phyloP scores from a whole-genome alignment of 2,329 filamentous ascomycete species.

The Cordyceps tenuipes region DNA sequence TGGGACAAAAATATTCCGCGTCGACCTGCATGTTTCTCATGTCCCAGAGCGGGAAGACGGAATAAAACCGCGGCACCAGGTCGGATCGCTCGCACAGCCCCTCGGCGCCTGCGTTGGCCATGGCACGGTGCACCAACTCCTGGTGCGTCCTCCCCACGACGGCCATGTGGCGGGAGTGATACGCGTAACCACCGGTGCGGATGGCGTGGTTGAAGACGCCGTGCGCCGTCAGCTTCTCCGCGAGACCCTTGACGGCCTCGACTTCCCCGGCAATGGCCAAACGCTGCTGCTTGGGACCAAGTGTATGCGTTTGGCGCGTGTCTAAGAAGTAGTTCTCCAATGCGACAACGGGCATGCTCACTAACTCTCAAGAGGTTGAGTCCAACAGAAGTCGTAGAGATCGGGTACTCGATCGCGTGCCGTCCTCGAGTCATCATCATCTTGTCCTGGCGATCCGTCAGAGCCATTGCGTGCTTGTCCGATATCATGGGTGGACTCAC shows the following conservation, averaged over 20 bases:
- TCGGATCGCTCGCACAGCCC: slow-evolving; percentile 11
- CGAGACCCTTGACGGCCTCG: slow-evolving; percentile 18
- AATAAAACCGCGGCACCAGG: slow-evolving; percentile 18
- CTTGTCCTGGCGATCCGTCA: no score
- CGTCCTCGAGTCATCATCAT: no score
- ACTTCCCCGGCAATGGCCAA: slow-evolving; percentile 23
- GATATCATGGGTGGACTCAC: no score
- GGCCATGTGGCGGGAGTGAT: slow-evolving; percentile 24
- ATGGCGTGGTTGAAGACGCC: slow-evolving; percentile 20
- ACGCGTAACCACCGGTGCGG: slow-evolving; percentile 19
- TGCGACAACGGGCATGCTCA: not conserved
- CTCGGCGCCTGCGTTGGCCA: not conserved
- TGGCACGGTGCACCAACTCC: slow-evolving; percentile 13
- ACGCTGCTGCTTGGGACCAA: not conserved
- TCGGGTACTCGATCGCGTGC: no score
- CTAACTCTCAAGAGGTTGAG: not conserved
- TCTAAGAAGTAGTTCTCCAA: slow-evolving; percentile 1
- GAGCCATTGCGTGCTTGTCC: no score
- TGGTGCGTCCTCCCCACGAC: slow-evolving; percentile 19
- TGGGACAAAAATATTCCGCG: not conserved
- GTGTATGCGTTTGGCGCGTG: not conserved
- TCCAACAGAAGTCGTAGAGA: not conserved
- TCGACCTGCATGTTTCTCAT: slow-evolving; percentile 17
- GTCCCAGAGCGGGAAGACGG: slow-evolving; percentile 10
- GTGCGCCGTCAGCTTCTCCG: slow-evolving; percentile 16